phyloP scores from a whole-genome alignment of 2,329 filamentous ascomycete genomes.

The Colletotrichum godetiae region DNA sequence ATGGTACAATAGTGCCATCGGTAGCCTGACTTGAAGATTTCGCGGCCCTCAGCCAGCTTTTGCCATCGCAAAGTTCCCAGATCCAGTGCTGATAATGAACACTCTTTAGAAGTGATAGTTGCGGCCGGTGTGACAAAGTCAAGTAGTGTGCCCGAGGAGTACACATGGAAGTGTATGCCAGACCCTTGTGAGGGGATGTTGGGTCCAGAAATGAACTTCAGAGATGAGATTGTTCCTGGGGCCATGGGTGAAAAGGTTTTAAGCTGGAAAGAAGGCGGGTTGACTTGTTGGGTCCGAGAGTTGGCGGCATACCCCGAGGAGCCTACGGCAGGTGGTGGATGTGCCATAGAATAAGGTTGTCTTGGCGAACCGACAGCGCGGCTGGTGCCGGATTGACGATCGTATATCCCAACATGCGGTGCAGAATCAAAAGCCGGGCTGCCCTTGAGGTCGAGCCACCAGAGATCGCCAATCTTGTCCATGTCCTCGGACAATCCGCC shows the following conservation, averaged over 20 bases:
- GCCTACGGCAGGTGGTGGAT: conserved; percentile 61
- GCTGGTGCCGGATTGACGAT: conserved; percentile 55
- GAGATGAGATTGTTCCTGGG: conserved; percentile 87
- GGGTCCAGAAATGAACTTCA: conserved; percentile 89
- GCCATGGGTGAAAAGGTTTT: conserved; percentile 84
- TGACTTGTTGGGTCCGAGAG: conserved; percentile 74
- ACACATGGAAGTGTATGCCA: conserved; percentile 95
- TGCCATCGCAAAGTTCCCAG: conserved; percentile 91
- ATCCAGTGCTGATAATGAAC: conserved; percentile 89
- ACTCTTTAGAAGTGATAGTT: conserved; percentile 87
- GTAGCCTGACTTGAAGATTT: conserved; percentile 92
- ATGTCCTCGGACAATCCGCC: conserved; percentile 95
- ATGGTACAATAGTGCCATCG: conserved; percentile 99
- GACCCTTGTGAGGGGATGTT: conserved; percentile 89
- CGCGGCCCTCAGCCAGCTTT: conserved; percentile 91
- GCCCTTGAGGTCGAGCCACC: conserved; percentile 96
- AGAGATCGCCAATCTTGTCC: conserved; percentile 95
- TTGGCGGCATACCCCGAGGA: conserved; percentile 75
- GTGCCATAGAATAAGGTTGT: conserved; percentile 61
- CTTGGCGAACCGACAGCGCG: conserved; percentile 63
- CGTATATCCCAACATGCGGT: conserved; percentile 66
- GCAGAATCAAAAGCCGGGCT: conserved; percentile 84
- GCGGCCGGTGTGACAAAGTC: conserved; percentile 95
- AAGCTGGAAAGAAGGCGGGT: conserved; percentile 73
- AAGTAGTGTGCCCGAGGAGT: conserved; percentile 90